phyloP scores from a whole-genome alignment of 208 protist species.

The Acanthamoeba sp. region DNA sequence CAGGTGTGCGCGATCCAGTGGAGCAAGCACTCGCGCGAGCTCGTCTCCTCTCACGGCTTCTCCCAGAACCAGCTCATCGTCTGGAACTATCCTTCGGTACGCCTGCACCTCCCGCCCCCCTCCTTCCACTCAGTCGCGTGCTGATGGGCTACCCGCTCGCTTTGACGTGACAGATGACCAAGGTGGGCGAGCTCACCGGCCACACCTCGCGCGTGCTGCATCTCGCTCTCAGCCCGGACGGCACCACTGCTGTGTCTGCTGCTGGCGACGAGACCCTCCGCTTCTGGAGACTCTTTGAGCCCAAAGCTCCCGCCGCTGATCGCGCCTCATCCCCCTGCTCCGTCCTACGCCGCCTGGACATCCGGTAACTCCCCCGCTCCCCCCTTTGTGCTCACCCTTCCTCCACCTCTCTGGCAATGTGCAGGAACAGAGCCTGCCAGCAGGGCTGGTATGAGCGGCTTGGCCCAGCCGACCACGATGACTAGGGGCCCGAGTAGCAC shows the following conservation, averaged over 20 bases:
- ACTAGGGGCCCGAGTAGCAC: too few relatives aligned
- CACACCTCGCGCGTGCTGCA: conserved; percentile 98
- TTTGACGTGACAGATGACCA: not conserved
- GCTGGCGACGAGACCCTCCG: conserved; percentile 92
- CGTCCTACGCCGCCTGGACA: not conserved
- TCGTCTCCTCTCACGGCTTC: conserved; percentile 98
- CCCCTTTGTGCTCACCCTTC: not conserved
- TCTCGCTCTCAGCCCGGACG: conserved; percentile 97
- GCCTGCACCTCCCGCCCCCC: not conserved
- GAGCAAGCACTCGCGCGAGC: conserved; percentile 94
- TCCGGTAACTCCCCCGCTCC: not conserved
- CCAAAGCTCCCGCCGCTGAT: conserved; percentile 21
- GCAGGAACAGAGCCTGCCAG: too few relatives aligned
- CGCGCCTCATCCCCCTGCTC: not conserved
- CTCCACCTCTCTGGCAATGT: too few relatives aligned
- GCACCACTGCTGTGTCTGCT: conserved; percentile 86
- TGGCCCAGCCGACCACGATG: too few relatives aligned
- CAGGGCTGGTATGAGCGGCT: too few relatives aligned
- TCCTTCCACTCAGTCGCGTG: not conserved
- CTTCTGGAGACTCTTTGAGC: conserved; percentile 93
- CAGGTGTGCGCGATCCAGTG: conserved; percentile 97
- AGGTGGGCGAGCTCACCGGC: conserved; percentile 82
- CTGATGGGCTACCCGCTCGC: too few relatives aligned
- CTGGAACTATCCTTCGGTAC: conserved; percentile 99
- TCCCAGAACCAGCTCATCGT: conserved; percentile 98